phyloP scores from a whole-genome alignment of 306 rosid genomes.

The Cicer yamashitae region DNA sequence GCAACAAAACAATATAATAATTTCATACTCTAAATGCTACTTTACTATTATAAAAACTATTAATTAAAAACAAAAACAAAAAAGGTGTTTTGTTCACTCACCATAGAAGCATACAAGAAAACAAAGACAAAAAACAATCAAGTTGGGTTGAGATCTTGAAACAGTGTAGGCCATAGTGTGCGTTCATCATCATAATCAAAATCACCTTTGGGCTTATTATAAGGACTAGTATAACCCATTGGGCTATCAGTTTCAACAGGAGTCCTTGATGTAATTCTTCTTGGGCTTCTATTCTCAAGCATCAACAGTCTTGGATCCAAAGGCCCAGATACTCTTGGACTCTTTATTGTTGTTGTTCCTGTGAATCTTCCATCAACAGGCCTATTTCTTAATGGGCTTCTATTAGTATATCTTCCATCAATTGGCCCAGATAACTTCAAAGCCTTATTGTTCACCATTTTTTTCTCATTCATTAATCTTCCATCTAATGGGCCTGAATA shows the following conservation, averaged over 20 bases:
- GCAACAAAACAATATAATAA: constrained; percentile 28
- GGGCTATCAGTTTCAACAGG: constrained; percentile 55
- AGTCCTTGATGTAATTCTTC: constrained; percentile 38
- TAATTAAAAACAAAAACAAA: not conserved
- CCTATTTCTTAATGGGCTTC: constrained; percentile 55
- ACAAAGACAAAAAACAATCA: constrained; percentile 39
- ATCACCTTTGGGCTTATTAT: constrained; percentile 53
- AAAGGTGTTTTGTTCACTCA: constrained; percentile 33
- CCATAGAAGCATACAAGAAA: constrained; percentile 20
- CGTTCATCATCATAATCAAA: constrained; percentile 57
- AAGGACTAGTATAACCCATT: constrained; percentile 46
- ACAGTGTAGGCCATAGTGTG: constrained; percentile 76
- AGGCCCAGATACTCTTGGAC: constrained; percentile 64
- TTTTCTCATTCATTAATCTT: constrained; percentile 45
- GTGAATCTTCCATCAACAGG: constrained; percentile 47
- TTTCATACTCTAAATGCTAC: constrained; percentile 1
- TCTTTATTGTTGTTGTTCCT: constrained; percentile 40
- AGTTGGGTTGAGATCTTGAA: constrained; percentile 90
- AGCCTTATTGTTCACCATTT: constrained; percentile 32
- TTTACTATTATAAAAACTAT: not conserved
- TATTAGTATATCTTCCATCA: constrained; percentile 63
- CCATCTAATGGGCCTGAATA: constrained; percentile 92
- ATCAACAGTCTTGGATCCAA: constrained; percentile 46
- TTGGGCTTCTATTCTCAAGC: constrained; percentile 51
- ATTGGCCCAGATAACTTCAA: constrained; percentile 78